These are phyloP conservation scores for Sechiopsis laciniata DNA, from an alignment of 306 rosid genomes.

Conservation along the genomic window DNA sequence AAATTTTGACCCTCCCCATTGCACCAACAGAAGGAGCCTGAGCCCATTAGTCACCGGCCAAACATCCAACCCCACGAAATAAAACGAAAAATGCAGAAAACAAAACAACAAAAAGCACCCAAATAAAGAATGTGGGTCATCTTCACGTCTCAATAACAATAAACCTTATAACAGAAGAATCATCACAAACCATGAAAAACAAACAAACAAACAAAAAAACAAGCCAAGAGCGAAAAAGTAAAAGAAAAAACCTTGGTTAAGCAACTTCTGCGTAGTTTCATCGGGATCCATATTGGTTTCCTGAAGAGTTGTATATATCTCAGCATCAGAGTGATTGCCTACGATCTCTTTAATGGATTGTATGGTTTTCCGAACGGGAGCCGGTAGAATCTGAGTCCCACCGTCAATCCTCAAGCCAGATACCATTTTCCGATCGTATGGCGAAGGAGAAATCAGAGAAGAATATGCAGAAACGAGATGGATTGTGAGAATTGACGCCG, in stretches of 20 bases:
- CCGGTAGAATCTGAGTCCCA: constrained; percentile 61
- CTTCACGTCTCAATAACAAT: not conserved
- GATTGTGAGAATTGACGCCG: not conserved
- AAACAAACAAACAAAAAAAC: not conserved
- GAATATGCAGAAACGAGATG: constrained; percentile 15
- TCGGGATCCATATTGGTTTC: constrained; percentile 95
- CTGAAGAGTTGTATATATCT: constrained; percentile 72
- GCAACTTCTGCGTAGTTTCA: constrained; percentile 95
- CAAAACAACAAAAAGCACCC: not conserved
- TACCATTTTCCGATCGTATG: constrained; percentile 39
- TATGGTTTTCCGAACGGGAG: constrained; percentile 61
- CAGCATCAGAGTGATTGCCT: constrained; percentile 74
- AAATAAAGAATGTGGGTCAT: not conserved
- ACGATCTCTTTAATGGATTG: constrained; percentile 89
- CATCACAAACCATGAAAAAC: not conserved
- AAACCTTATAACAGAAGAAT: not conserved
- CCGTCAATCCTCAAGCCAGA: constrained; percentile 57
- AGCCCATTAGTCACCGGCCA: too few relatives aligned
- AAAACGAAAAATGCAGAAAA: not conserved
- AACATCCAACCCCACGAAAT: not conserved
- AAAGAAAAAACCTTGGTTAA: constrained; percentile 60
- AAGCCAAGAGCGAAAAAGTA: not conserved
- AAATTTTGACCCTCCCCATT: not conserved
- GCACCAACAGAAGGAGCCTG: not conserved
- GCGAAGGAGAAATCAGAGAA: not conserved